Base-by-base conservation (phyloP, 306 rosid genomes). In the Pterocarpus macrocarpus region DNA sequence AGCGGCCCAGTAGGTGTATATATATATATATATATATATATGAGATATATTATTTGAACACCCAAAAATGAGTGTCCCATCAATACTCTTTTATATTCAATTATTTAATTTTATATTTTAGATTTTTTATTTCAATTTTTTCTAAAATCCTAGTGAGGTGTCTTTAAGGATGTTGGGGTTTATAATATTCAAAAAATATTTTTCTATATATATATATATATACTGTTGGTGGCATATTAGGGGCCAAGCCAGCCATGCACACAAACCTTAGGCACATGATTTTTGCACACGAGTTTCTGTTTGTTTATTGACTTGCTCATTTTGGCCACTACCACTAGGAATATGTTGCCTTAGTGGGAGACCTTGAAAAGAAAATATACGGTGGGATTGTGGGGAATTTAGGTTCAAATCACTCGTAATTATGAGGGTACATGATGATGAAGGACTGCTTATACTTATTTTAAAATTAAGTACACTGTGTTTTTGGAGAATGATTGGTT, bases 281-380 rank as follows among this genome's bases (percentile, higher is more conserved):
- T 41, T 61, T 49, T 22, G 30, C 17, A 71, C 30, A 5, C 16
- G 22, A 2, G 22, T 61, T 35, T 13, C 7, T 5, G 8, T 43
- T 2, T 69, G 47, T 62, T 71, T 15, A 34, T 49, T 59, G 64
- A 47, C 13, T 71, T 35, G 16, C 32, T 34, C 71, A 12, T 34
- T 22, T 49, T 17, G 57, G 16, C 13, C 79, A 81, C 50, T 16
- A 57, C 30, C 79, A 81, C 50, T 16, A 57, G 11, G 30, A 65
- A 12, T 43, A 7, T 57, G 80, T 47, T 73, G 32, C 32, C 65
- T 35, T 35, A 80, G 61, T 81, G 85, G 85, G 15, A 53, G 69
- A 80, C 79, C 59, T 30, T 50, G 47, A 12, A 71, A 38, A 15
- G 49, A 4, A 80, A 71, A 80, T 63, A 5, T 71, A 64, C 5